These are phyloP conservation scores for Botrytis sinoallii DNA, from an alignment of 2,329 filamentous ascomycete genomes.

Conservation along the genomic window DNA sequence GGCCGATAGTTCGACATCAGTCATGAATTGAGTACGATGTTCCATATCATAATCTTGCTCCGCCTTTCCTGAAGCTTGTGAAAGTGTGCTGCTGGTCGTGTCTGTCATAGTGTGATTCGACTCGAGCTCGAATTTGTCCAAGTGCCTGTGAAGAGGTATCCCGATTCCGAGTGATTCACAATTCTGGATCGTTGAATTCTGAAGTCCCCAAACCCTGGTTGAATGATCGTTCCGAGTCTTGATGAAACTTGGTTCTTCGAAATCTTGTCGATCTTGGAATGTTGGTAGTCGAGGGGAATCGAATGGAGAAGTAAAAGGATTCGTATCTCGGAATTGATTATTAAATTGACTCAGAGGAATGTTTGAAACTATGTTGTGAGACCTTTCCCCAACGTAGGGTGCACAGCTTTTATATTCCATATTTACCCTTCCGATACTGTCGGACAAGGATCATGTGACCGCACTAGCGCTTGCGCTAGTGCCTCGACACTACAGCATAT, in stretches of 20 bases:
- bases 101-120: slow-evolving; percentile 12
- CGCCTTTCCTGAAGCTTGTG: slow-evolving; percentile 12
- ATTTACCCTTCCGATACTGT: slow-evolving; percentile 10
- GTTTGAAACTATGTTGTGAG: slow-evolving; percentile 15
- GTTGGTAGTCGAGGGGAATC: background rate
- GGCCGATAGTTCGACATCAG: slow-evolving; percentile 34
- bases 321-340: slow-evolving; percentile 11
- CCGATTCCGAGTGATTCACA: background rate
- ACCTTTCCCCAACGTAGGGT: slow-evolving; percentile 15
- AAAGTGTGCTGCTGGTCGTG: slow-evolving; percentile 13
- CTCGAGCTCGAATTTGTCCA: background rate
- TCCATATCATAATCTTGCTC: slow-evolving; percentile 14
- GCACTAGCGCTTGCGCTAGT: too few species aligned
- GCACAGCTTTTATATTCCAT: slow-evolving; percentile 18
- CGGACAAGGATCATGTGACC: too few species aligned
- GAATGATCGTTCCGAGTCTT: background rate
- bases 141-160: background rate
- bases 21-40: slow-evolving; percentile 15
- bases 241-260: background rate
- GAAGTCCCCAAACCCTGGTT: background rate
- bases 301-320: slow-evolving; percentile 8
- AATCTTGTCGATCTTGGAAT: background rate
- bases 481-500: too few species aligned
- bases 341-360: slow-evolving; percentile 7
- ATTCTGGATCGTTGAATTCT: background rate